A percentile compares a stretch with the other conserved stretches of the same genome.
Conservation (phyloP, 148 eudicot genomes). For the Limonium bicolor region DNA sequence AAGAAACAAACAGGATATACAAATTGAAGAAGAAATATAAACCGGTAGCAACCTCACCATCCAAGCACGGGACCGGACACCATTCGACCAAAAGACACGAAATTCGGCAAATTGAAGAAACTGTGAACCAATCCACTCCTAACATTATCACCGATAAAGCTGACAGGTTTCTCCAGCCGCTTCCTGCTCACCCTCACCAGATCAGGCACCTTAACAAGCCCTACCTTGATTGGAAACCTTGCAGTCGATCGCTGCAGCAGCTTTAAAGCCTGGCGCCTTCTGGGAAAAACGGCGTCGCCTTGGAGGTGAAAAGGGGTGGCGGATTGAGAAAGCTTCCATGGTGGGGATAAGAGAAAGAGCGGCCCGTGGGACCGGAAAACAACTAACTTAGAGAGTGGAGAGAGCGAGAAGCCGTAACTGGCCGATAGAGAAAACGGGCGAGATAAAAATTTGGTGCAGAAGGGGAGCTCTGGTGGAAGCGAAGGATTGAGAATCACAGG, state of each 20-base stretch:
- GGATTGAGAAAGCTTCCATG: conserved; percentile 67
- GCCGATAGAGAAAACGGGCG: conserved; percentile 1
- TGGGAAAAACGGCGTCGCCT: conserved; percentile 35
- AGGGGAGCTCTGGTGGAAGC: conserved; percentile 4
- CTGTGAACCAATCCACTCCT: conserved; percentile 22
- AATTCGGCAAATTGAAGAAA: conserved; percentile 63
- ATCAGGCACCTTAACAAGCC: conserved; percentile 12
- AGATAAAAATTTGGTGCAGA: conserved; percentile 12
- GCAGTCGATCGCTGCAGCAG: conserved; percentile 13
- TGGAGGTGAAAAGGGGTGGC: conserved; percentile 60
- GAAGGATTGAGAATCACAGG: neutral
- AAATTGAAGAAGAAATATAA: neutral
- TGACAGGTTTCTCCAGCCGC: conserved; percentile 3
- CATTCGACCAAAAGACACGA: conserved; percentile 52
- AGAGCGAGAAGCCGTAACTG: conserved; percentile 18
- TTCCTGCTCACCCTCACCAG: conserved; percentile 5
- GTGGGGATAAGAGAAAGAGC: conserved; percentile 59
- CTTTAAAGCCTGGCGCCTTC: conserved; percentile 17
- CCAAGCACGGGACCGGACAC: conserved; percentile 77
- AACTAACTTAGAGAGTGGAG: conserved; percentile 21
- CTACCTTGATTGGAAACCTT: conserved; percentile 24
- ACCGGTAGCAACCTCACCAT: conserved; percentile 29
- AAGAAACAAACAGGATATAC: neutral
- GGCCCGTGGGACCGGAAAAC: conserved; percentile 27
- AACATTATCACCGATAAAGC: conserved; percentile 9